A percentile compares a stretch with the other conserved stretches of the same genome.
Evolutionary conservation across 352 stramenopile species (phyloP).

Genomic region (Elongisporangium undulatum): DNA sequence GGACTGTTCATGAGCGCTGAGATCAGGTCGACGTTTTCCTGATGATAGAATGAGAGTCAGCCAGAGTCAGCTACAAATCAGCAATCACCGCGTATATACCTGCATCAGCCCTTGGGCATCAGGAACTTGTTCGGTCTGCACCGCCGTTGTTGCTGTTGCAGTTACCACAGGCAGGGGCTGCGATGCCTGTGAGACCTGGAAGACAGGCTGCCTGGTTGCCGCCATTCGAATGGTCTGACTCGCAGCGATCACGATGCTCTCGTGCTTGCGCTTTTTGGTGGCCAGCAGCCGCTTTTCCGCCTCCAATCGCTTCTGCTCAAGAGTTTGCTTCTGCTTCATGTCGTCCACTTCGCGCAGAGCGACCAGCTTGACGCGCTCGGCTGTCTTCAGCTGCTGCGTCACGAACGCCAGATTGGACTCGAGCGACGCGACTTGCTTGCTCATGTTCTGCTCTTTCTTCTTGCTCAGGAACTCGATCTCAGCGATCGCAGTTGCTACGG

Average conservation of each 20-base stretch:
- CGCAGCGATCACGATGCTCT: constrained; percentile 33
- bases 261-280: constrained; percentile 60
- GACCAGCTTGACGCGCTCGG: constrained; percentile 49
- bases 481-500: constrained; percentile 43
- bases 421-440: constrained; percentile 37
- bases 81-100: constrained; percentile 3
- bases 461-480: constrained; percentile 40
- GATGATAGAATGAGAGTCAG: background rate
- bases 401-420: constrained; percentile 58
- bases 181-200: constrained; percentile 5
- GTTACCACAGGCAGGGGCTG: constrained; percentile 9
- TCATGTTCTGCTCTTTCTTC: constrained; percentile 35
- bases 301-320: constrained; percentile 63
- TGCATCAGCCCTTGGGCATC: constrained; percentile 5
- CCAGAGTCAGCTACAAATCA: background rate
- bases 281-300: constrained; percentile 62
- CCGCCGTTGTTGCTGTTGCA: constrained; percentile 7
- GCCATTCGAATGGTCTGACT: constrained; percentile 38
- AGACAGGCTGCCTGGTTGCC: constrained; percentile 8
- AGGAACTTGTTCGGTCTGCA: constrained; percentile 26
- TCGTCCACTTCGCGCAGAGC: constrained; percentile 49
- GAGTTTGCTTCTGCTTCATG: constrained; percentile 43
- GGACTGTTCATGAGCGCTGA: constrained; percentile 32
- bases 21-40: constrained; percentile 38
- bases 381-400: constrained; percentile 44